Base-by-base conservation (phyloP, 371 early-diverging fungal genomes). In the Zopfochytrium polystomum region DNA sequence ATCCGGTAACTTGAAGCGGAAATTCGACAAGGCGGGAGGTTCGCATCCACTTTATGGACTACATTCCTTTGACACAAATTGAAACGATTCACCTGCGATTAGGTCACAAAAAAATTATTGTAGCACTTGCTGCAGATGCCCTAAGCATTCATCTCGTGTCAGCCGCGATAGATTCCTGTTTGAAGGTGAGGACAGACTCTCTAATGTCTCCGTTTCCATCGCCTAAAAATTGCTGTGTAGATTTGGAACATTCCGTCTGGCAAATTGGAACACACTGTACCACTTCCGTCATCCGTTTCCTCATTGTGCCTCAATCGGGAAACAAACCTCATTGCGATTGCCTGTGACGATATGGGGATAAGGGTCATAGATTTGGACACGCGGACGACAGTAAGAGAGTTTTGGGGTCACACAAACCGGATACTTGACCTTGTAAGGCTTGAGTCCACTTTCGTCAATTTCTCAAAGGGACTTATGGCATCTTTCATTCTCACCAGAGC, bases 291-390 rank as follows among this genome's bases (percentile, higher is more conserved):
- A 26, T 79, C 92, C 20, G 73, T 92, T 20, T 82, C 88, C 0
- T 65, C 68, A 11, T 63, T 93, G 50, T 65, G 71, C 9, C 77
- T 84, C 38, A 87, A 90, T 68, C 62, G 75, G 1, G 91, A 90
- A n/a, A 88, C 81, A 62, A 84, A 87, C 25, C 77, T 95, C 46
- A 55, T 93, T 52, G 95, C 92, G 1, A 86, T 86, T 15, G 86
- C 83, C 9, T 85, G 85, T 62, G 95, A 95, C 70, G 94, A 96
- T 74, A 70, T 89, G 20, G 76, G 84, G 51, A 85, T 97, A 34
- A 86, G 90, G 15, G 85, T 97, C 27, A 73, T 94, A 51, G 96
- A 97, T 71, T 62, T 86, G 7, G 92, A 91, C 61, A 87, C 92
- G 2, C 72, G 77, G 48, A 85, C 80, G 30, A 67, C 90, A 33